phyloP scores from a whole-genome alignment of 2,329 filamentous ascomycete genomes.

The Nigrospora osmanthi region DNA sequence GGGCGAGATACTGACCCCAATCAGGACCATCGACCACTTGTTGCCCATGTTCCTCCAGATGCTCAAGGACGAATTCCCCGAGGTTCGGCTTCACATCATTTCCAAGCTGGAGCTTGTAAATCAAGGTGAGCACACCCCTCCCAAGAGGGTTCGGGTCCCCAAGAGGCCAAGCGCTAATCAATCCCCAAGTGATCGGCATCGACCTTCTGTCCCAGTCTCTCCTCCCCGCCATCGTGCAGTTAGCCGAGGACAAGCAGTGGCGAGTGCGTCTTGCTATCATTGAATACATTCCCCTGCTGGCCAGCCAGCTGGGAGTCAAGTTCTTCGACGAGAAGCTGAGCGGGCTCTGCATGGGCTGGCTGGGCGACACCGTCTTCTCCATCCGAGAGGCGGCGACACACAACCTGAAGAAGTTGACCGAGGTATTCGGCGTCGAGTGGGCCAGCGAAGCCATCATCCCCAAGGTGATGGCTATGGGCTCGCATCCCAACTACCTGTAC shows the following conservation, averaged over 20 bases:
- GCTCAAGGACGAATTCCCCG: constrained; percentile 98
- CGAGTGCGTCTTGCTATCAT: constrained; percentile 96
- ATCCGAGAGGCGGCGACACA: constrained; percentile 96
- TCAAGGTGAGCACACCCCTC: constrained; percentile 54
- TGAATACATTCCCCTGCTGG: constrained; percentile 95
- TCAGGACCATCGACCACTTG: constrained; percentile 87
- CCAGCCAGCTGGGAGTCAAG: constrained; percentile 88
- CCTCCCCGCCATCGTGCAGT: constrained; percentile 91
- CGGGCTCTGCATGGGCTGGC: constrained; percentile 94
- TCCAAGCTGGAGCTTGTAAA: constrained; percentile 99
- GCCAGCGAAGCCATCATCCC: constrained; percentile 94
- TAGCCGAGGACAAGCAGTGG: constrained; percentile 99
- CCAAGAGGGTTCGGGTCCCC: too few relatives aligned
- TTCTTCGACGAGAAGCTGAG: constrained; percentile 99
- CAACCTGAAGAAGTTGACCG: constrained; percentile 96
- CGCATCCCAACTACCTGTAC: constrained; percentile 98
- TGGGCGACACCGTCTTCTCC: constrained; percentile 97
- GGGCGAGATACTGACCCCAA: constrained; percentile 6
- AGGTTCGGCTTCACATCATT: constrained; percentile 97
- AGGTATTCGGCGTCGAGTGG: constrained; percentile 98
- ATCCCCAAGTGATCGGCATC: constrained; percentile 77
- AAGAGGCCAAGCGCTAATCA: background rate
- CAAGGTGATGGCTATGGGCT: constrained; percentile 97
- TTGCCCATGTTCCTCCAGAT: constrained; percentile 98
- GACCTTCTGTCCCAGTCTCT: constrained; percentile 94